These are phyloP conservation scores for Hygrocybe coccinea DNA, from an alignment of 768 basidiomycete genomes.

Conservation along the genomic window DNA sequence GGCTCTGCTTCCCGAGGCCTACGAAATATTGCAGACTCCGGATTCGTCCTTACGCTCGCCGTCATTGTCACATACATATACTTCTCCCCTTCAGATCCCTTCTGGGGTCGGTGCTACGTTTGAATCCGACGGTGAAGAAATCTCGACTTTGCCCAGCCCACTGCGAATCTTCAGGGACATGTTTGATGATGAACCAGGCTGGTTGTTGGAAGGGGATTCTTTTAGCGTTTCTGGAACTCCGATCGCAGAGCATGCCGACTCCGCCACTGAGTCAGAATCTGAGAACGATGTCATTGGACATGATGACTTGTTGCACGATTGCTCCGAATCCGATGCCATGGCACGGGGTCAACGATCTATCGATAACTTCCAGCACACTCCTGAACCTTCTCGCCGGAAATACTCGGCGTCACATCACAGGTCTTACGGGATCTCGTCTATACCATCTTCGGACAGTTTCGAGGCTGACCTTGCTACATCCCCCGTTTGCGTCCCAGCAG, in stretches of 20 bases:
- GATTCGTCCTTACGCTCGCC: too few species aligned
- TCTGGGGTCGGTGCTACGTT: not conserved
- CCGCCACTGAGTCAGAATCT: conserved; percentile 38
- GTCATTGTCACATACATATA: not conserved
- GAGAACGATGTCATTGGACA: conserved; percentile 16
- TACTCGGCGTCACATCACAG: too few species aligned
- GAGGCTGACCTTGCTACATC: not conserved
- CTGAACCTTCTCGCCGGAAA: not conserved
- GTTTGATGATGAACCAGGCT: not conserved
- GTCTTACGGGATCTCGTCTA: not conserved
- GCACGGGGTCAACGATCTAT: not conserved
- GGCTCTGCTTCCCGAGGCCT: too few species aligned
- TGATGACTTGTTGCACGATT: not conserved
- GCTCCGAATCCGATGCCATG: not conserved
- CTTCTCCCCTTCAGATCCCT: not conserved
- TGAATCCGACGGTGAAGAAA: not conserved
- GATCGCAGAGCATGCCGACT: conserved; percentile 13
- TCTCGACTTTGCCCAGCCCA: not conserved
- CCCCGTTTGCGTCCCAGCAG: not conserved
- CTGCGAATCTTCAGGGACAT: not conserved
- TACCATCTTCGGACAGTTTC: not conserved
- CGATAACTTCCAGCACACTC: not conserved
- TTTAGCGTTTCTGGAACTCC: conserved; percentile 12
- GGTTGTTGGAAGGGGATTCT: too few species aligned
- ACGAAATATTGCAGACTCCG: too few species aligned